A percentile compares a stretch with the other conserved stretches of the same genome.
Evolutionary conservation across 1,284 basidiomycete genomes (phyloP).

Genomic region (Trichosporon sp.): DNA sequence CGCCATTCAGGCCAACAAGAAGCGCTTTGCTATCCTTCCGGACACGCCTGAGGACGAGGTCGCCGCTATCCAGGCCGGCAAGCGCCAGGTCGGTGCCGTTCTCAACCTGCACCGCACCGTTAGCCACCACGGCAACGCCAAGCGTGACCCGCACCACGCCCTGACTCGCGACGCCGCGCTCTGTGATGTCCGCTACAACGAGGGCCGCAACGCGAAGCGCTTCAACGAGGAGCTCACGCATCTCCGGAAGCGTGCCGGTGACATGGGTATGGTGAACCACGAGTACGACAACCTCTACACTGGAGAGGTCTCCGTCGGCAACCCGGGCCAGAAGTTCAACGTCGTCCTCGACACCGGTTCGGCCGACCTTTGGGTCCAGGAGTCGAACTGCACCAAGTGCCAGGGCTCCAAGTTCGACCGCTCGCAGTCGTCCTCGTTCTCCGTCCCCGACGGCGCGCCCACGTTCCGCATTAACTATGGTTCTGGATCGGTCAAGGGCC

Average conservation of each 20-base stretch:
- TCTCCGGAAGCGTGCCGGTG: conserved; percentile 8
- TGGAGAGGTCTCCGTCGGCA: conserved; percentile 43
- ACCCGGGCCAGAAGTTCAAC: conserved; percentile 53
- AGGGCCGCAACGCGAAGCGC: conserved; percentile 23
- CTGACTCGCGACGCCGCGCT: conserved; percentile 35
- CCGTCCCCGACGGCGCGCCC: conserved; percentile 20
- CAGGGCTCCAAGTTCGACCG: conserved; percentile 19
- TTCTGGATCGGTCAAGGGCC: conserved; percentile 67
- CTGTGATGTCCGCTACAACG: conserved; percentile 38
- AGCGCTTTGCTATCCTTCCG: conserved; percentile 8
- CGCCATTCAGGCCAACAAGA: neutral
- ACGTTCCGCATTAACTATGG: conserved; percentile 45
- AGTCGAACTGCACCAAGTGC: conserved; percentile 21
- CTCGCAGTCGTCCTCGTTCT: conserved; percentile 18
- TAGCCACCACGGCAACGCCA: conserved; percentile 22
- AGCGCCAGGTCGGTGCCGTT: conserved; percentile 24
- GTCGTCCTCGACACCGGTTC: conserved; percentile 60
- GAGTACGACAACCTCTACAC: conserved; percentile 49
- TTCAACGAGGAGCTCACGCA: conserved; percentile 10
- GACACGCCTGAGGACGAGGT: neutral
- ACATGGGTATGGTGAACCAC: conserved; percentile 27
- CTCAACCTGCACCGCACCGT: neutral
- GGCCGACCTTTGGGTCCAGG: conserved; percentile 54
- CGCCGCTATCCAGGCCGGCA: neutral
- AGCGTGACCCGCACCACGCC: conserved; percentile 27